phyloP scores from a whole-genome alignment of 441 rosid genomes.

The Erodium moschatum region DNA sequence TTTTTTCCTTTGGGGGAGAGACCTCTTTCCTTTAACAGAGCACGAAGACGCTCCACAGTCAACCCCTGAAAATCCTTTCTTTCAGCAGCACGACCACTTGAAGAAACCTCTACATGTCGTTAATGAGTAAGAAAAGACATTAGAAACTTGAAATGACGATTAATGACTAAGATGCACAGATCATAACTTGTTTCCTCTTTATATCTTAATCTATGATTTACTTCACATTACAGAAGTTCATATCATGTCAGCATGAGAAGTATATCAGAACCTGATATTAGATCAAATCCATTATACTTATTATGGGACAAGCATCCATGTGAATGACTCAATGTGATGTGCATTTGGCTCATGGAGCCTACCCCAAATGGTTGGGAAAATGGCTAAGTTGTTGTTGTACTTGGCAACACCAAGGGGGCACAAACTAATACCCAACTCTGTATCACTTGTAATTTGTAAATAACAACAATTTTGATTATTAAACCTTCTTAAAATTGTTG shows the following conservation, averaged over 20 bases:
- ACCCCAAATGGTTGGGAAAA: no score
- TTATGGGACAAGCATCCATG: no score
- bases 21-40: constrained; percentile 66
- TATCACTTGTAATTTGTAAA: neutral
- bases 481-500: neutral
- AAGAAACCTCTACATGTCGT: constrained; percentile 49
- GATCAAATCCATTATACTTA: neutral
- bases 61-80: constrained; percentile 51
- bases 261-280: neutral
- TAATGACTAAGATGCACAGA: neutral
- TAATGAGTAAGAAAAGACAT: neutral
- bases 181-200: neutral
- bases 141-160: neutral
- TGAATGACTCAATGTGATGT: no score
- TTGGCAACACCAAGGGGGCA: neutral
- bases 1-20: constrained; percentile 80
- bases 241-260: neutral
- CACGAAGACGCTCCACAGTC: constrained; percentile 86
- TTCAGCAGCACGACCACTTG: constrained; percentile 45
- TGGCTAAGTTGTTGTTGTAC: no score
- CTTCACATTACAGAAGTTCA: neutral
- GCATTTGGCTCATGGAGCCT: no score
- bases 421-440: neutral
- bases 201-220: neutral
- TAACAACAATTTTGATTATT: neutral